Evolutionary conservation across 805 yeast genomes (phyloP).

Genomic region (Yamadazyma phyllophila): DNA sequence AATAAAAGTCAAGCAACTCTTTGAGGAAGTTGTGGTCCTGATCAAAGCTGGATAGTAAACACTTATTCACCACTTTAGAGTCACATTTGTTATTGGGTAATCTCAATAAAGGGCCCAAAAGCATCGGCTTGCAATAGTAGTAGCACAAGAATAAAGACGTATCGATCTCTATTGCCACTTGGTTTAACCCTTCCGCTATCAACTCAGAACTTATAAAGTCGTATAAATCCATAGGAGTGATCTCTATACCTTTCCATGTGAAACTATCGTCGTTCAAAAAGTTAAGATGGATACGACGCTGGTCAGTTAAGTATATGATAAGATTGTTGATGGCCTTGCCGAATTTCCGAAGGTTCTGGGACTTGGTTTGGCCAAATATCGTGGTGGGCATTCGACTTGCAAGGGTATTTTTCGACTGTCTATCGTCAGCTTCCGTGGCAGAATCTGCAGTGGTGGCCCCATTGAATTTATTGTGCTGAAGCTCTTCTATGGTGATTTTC

Average conservation of each 20-base stretch:
- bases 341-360: constrained; percentile 25
- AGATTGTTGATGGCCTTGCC: constrained; percentile 39
- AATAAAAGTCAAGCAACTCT: constrained; percentile 78
- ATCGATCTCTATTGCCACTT: constrained; percentile 57
- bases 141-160: constrained; percentile 78
- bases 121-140: constrained; percentile 59
- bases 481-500: constrained; percentile 13
- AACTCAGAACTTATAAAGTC: constrained; percentile 24
- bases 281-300: constrained; percentile 46
- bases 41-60: constrained; percentile 40
- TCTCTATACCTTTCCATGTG: constrained; percentile 46
- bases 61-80: constrained; percentile 54
- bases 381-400: constrained; percentile 9
- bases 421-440: constrained; percentile 14
- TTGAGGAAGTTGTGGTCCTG: constrained; percentile 44
- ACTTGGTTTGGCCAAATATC: constrained; percentile 15
- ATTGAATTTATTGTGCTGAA: constrained; percentile 6
- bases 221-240: constrained; percentile 44
- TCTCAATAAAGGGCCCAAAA: constrained; percentile 81
- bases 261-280: constrained; percentile 28
- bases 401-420: constrained; percentile 4
- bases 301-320: constrained; percentile 50
- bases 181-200: constrained; percentile 21
- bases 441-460: constrained; percentile 12
- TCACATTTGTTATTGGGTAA: constrained; percentile 71